Base-by-base conservation (phyloP, 345 rosid species). In the Firmiana major region DNA sequence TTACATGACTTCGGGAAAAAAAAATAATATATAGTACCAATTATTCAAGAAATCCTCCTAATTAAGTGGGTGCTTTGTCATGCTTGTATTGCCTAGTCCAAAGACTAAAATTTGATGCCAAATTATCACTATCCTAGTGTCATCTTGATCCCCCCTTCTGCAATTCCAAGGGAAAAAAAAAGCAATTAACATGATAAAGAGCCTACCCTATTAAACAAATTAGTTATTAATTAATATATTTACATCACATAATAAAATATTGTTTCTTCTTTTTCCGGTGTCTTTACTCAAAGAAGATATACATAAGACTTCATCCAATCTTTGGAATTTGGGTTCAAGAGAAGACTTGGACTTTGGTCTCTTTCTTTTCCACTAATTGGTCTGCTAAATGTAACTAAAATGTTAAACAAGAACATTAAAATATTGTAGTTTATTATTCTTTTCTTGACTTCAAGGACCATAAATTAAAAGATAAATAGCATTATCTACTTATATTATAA, bases 361-460 rank as follows among this genome's bases (percentile, higher is more conserved):
- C 46, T 40, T 65, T 68, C 55, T 68, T 67, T 68, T 66, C 38
- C n/a, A 68, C 73, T 45, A 46, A 22, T 67, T 68, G 55, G 57
- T 45, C 15, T 42, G 6, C 57, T 45, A 45, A 45, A 45, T 31
- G 45, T 36, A 63, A 16, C 16, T 4, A 59, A 9, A 34, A 3
- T 1, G 36, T 17, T 63, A 19, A 64, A 17, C 4, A 63, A 51
- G 4, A 11, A 65, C 19, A 9, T 3, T 8, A 38, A 65, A 51
- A 0, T 38, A 64, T 1, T 38, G 42, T 19, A 3, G 13, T 64
- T 64, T 34, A 34, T 34, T 63, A 2, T 36, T 16, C 0, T 24
- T 63, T 34, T 34, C 22, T 65, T 65, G 17, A n/a, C 49, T 65
- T 40, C 40, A 65, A 65, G 26, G 24, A 65, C 15, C 46, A 19